Evolutionary conservation across 805 yeast genomes (phyloP).

Genomic region (Ogataea angusta): DNA sequence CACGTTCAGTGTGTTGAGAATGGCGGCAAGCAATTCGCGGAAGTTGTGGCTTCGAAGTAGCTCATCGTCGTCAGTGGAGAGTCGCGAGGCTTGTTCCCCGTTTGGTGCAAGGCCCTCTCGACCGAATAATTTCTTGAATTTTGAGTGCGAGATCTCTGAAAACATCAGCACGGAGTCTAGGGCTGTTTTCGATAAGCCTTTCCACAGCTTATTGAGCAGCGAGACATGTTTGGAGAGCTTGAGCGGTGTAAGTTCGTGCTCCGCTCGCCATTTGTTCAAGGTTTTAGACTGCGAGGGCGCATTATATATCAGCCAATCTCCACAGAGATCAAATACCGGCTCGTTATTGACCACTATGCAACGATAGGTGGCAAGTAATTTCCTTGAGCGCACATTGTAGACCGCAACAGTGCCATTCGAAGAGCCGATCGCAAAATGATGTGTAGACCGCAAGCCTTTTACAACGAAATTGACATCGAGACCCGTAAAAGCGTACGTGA

Average conservation of each 20-base stretch:
- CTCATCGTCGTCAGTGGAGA: conserved; percentile 12
- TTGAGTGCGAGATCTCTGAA: conserved; percentile 47
- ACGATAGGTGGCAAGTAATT: background rate
- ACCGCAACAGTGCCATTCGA: conserved; percentile 16
- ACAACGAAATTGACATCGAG: conserved; percentile 11
- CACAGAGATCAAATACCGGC: conserved; percentile 48
- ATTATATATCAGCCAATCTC: conserved; percentile 47
- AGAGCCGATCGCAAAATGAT: conserved; percentile 20
- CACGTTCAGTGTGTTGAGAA: conserved; percentile 29
- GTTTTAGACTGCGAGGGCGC: conserved; percentile 39
- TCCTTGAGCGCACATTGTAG: conserved; percentile 1
- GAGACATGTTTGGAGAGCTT: conserved; percentile 46
- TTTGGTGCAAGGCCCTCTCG: conserved; percentile 1
- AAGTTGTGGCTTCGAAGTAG: conserved; percentile 20
- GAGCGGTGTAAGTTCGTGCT: conserved; percentile 39
- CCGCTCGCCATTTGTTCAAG: conserved; percentile 16
- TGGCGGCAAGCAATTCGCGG: conserved; percentile 26
- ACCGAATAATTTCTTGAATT: conserved; percentile 38
- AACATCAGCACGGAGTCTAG: conserved; percentile 38
- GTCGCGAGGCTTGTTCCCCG: conserved; percentile 3
- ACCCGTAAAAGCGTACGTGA: conserved; percentile 4
- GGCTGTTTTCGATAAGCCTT: conserved; percentile 49
- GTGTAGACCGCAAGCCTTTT: conserved; percentile 10
- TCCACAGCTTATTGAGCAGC: conserved; percentile 45
- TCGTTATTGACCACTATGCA: conserved; percentile 29